These are phyloP conservation scores for Stenogyne calaminthoides DNA, from an alignment of 305 asterid species.

Conservation along the genomic window DNA sequence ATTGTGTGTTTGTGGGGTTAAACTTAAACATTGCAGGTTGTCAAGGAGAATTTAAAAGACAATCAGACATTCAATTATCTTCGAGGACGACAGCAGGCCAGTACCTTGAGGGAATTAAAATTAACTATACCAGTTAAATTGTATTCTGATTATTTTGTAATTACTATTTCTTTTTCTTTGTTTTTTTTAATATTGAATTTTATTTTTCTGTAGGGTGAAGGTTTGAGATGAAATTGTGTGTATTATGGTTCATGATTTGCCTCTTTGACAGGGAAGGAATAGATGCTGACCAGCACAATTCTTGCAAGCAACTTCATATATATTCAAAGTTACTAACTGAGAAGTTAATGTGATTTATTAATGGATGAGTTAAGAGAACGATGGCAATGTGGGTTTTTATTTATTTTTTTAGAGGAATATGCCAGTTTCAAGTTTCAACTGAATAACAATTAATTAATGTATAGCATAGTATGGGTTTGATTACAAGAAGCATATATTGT, in stretches of 20 bases:
- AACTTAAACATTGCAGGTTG: constrained; percentile 14
- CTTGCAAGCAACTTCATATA: constrained; percentile 21
- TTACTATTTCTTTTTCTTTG: background rate
- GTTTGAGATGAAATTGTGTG: background rate
- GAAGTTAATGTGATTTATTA: no score
- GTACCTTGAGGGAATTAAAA: background rate
- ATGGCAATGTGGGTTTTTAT: no score
- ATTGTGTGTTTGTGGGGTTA: constrained; percentile 26
- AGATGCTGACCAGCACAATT: background rate
- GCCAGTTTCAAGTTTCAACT: no score
- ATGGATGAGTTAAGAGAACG: no score
- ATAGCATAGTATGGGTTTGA: no score
- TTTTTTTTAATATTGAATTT: background rate
- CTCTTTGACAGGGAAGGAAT: constrained; percentile 24
- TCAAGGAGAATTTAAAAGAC: constrained; percentile 26
- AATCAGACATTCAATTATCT: constrained; percentile 17
- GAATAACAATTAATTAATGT: no score
- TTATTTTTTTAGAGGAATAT: no score
- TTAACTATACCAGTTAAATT: background rate
- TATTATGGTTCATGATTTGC: background rate
- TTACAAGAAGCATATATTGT: no score
- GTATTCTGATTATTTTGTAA: background rate
- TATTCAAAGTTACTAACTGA: background rate
- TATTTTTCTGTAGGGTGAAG: background rate
- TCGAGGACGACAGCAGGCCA: background rate